Conservation (phyloP, 2,329 filamentous ascomycete genomes). For the Cordyceps farinosa region DNA sequence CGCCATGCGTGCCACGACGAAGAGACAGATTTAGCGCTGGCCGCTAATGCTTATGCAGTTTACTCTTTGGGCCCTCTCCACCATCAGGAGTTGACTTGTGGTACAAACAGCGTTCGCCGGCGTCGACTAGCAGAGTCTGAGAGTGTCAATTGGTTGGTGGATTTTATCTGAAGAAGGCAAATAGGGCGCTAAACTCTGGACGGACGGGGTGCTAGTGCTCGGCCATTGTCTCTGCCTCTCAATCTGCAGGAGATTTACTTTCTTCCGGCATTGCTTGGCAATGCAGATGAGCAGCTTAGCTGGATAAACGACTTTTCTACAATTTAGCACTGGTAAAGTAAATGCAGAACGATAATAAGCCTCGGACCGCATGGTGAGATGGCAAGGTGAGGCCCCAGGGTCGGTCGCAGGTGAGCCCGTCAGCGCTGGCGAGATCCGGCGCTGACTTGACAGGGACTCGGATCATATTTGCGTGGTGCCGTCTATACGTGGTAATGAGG, state of each 20-base stretch:
- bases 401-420: neutral
- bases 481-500: neutral
- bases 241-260: neutral
- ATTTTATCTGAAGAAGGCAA: neutral
- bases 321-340: too few species aligned
- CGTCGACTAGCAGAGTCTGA: too few species aligned
- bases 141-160: neutral
- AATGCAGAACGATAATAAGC: neutral
- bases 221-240: neutral
- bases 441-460: neutral
- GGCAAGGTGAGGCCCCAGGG: neutral
- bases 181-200: neutral
- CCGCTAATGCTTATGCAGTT: neutral
- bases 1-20: neutral
- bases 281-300: neutral
- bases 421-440: neutral
- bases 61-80: neutral
- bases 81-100: neutral
- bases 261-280: neutral
- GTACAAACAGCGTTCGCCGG: neutral
- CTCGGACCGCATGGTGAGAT: neutral
- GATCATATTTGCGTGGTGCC: neutral
- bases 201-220: neutral
- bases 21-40: neutral
- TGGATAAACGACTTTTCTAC: too few species aligned